These are phyloP conservation scores for Rhynchospora tenuis DNA, from an alignment of 176 grass and related monocot species.

Conservation along the genomic window DNA sequence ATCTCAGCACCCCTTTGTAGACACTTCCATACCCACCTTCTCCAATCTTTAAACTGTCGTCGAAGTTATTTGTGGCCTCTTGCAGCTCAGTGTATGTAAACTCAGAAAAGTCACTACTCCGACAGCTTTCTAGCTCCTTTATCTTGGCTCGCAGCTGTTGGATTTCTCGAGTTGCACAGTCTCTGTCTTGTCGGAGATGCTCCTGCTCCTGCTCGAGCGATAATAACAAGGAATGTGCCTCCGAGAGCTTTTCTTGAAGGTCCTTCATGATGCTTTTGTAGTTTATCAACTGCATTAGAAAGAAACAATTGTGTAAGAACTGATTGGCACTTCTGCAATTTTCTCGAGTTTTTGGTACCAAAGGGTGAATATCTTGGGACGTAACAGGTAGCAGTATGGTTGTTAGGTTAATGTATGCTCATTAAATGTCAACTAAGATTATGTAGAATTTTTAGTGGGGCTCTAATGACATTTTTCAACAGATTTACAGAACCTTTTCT, in stretches of 20 bases:
- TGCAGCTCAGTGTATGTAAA: conserved; percentile 4
- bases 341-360: too few relatives aligned
- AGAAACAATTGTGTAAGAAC: not conserved
- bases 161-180: conserved; percentile 2
- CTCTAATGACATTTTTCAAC: too few relatives aligned
- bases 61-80: conserved; percentile 23
- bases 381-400: not conserved
- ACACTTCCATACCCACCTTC: conserved; percentile 27
- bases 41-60: conserved; percentile 23
- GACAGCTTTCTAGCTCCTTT: not conserved
- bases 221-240: conserved; percentile 18
- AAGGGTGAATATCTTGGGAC: not conserved
- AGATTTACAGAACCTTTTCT: too few relatives aligned
- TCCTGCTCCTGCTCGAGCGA: conserved; percentile 23
- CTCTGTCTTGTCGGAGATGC: conserved; percentile 3
- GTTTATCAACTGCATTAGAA: not conserved
- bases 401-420: too few relatives aligned
- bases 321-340: too few relatives aligned
- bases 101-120: conserved; percentile 1
- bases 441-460: too few relatives aligned
- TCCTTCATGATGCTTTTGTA: conserved; percentile 1
- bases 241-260: conserved; percentile 23
- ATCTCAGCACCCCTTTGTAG: conserved; percentile 8
- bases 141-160: not conserved
- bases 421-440: too few relatives aligned